Conservation (phyloP, 164 flowering plant species). For the Aristolochia fimbriata region DNA sequence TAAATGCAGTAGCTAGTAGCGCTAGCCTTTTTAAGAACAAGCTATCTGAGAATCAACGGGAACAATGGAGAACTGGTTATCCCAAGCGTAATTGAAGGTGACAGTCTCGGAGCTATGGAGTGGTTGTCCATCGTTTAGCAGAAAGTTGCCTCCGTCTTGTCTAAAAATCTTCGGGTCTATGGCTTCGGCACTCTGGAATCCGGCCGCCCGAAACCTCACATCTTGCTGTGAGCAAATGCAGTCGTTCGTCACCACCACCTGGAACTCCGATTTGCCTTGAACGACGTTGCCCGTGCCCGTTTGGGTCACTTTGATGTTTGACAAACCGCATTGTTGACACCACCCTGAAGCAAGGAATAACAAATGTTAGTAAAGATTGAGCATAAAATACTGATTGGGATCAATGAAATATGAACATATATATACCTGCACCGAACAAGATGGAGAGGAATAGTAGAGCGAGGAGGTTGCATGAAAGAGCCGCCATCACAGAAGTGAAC, state of each 20-base stretch:
- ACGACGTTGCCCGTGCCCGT: neutral
- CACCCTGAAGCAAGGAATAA: neutral
- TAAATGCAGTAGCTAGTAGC: too few species aligned
- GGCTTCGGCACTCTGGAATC: neutral
- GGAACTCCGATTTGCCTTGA: neutral
- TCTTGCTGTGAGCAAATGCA: slow-evolving; percentile 1
- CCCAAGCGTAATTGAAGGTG: slow-evolving; percentile 2
- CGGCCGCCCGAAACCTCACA: neutral
- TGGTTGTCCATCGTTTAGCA: neutral
- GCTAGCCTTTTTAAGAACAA: too few species aligned
- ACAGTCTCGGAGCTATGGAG: neutral
- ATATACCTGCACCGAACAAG: too few species aligned
- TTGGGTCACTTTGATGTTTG: neutral
- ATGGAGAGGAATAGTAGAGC: too few species aligned
- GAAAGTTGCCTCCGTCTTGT: neutral
- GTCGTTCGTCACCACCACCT: slow-evolving; percentile 1
- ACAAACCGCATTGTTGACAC: neutral
- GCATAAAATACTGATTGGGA: too few species aligned
- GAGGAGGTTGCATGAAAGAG: too few species aligned
- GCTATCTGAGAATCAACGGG: neutral
- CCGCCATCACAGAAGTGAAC: too few species aligned
- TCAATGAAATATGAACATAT: too few species aligned
- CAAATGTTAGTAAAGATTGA: too few species aligned
- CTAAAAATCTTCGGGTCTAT: neutral
- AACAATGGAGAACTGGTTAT: neutral